Conservation (phyloP, 768 basidiomycete species). For the Dictyophora rubrovolvata region DNA sequence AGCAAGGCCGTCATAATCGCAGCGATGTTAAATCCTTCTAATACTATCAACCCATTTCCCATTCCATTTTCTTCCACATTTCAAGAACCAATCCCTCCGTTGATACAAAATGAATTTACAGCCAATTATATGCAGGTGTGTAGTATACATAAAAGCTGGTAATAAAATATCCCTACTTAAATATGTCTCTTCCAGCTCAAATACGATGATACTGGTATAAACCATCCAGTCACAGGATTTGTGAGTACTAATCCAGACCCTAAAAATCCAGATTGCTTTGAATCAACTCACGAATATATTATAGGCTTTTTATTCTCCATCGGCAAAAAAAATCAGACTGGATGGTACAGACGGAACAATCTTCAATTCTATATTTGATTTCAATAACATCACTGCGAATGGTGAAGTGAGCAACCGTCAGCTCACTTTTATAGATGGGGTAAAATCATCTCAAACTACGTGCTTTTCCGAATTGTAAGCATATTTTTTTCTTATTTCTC, state of each 20-base stretch:
- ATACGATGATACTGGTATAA: neutral
- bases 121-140: conserved; percentile 6
- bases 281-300: neutral
- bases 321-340: neutral
- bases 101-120: conserved; percentile 1
- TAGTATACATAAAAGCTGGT: neutral
- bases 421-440: neutral
- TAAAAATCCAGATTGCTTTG: no score
- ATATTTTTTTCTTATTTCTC: neutral
- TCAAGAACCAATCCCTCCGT: neutral
- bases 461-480: conserved; percentile 6
- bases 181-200: neutral
- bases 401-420: conserved; percentile 1
- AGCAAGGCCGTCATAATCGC: neutral
- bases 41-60: neutral
- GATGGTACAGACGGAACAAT: neutral
- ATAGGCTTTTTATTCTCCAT: conserved; percentile 1
- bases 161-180: neutral
- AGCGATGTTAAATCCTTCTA: neutral
- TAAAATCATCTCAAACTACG: neutral
- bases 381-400: neutral
- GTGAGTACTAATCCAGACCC: neutral
- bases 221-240: conserved; percentile 1
- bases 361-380: conserved; percentile 2
- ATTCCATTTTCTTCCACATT: conserved; percentile 6